Percentiles rank a stretch among this genome's conserved stretches.
phyloP scores from a whole-genome alignment of 345 rosid genomes.

The Aquilaria malaccensis region DNA sequence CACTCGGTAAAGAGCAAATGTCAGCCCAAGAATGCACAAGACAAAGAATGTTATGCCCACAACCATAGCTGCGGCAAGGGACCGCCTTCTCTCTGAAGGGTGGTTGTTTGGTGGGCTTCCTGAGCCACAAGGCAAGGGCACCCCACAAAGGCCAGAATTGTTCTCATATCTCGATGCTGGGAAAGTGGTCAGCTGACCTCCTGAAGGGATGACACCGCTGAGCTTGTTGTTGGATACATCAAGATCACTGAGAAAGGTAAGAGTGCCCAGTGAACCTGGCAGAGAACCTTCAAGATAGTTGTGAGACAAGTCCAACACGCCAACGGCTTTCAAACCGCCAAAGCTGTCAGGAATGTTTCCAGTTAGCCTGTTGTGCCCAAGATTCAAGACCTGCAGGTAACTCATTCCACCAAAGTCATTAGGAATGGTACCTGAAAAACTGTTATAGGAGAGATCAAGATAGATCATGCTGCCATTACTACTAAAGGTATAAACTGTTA shows the following conservation, averaged over 20 bases:
- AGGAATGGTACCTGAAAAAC: conserved; percentile 63
- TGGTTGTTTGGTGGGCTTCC: conserved; percentile 18
- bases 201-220: conserved; percentile 78
- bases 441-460: conserved; percentile 83
- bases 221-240: conserved; percentile 94
- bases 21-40: conserved; percentile 52
- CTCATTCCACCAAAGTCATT: conserved; percentile 54
- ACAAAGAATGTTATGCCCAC: conserved; percentile 66
- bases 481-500: conserved; percentile 65
- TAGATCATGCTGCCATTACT: conserved; percentile 85
- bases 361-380: conserved; percentile 72
- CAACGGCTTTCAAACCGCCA: conserved; percentile 67
- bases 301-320: conserved; percentile 91
- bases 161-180: conserved; percentile 75
- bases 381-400: conserved; percentile 82
- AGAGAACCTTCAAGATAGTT: conserved; percentile 65
- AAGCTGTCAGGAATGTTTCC: conserved; percentile 75
- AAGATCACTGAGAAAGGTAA: conserved; percentile 85
- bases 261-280: conserved; percentile 69
- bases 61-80: conserved; percentile 50
- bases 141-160: conserved; percentile 90
- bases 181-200: conserved; percentile 94
- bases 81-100: conserved; percentile 30
- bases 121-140: conserved; percentile 66
- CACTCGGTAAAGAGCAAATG: conserved; percentile 55